These are phyloP conservation scores for Bipolaris oryzae DNA, from an alignment of 2,329 filamentous ascomycete species.

Conservation along the genomic window DNA sequence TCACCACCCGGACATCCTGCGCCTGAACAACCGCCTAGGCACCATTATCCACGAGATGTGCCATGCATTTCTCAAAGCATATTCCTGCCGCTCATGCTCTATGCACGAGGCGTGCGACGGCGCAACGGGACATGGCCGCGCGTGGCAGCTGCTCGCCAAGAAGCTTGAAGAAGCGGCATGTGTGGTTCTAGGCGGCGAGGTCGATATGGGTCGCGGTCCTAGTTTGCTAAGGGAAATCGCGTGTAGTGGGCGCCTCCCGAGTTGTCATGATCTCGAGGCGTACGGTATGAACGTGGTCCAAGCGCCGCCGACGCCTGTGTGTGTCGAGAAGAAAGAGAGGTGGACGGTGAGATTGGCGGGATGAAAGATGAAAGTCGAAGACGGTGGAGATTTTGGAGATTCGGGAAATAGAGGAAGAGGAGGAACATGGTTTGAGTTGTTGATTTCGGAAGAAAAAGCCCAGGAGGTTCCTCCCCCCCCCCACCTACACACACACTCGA, in stretches of 20 bases:
- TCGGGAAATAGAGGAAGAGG: neutral
- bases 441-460: no score
- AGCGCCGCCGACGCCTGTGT: conserved; percentile 4
- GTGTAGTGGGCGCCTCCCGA: conserved; percentile 14
- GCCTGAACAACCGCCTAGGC: conserved; percentile 15
- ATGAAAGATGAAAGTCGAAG: neutral
- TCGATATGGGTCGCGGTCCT: conserved; percentile 23
- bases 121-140: conserved; percentile 22
- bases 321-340: neutral
- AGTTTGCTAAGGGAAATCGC: conserved; percentile 21
- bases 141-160: conserved; percentile 24
- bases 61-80: conserved; percentile 25
- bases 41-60: conserved; percentile 27
- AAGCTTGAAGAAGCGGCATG: conserved; percentile 26
- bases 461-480: no score
- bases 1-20: neutral
- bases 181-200: conserved; percentile 16
- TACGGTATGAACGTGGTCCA: conserved; percentile 10
- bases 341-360: neutral
- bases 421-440: no score
- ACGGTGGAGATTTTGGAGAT: neutral
- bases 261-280: conserved; percentile 22
- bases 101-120: conserved; percentile 14
- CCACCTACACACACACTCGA: no score
- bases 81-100: conserved; percentile 19